phyloP scores from a whole-genome alignment of 2,329 filamentous ascomycete species.

The Penicillium sumatraense region DNA sequence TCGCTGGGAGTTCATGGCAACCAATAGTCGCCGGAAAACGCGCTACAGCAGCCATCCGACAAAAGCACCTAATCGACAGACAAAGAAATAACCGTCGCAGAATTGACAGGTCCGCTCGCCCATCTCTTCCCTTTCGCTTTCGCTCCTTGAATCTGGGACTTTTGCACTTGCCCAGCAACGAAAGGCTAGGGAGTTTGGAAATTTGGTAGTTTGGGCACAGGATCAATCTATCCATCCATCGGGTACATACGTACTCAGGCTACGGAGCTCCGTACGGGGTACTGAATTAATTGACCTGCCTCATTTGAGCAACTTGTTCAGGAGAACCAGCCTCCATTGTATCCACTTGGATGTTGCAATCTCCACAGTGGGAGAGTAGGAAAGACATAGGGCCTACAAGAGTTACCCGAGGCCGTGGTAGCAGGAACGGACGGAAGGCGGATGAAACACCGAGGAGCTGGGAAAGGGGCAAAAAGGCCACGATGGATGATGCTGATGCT shows the following conservation, averaged over 20 bases:
- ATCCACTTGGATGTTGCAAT: neutral
- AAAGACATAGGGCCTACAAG: neutral
- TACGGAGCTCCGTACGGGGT: too few relatives aligned
- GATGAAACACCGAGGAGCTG: constrained; percentile 13
- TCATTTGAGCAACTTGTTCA: neutral
- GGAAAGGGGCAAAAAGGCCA: constrained; percentile 6
- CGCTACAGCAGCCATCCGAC: neutral
- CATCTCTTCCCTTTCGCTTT: constrained; percentile 3
- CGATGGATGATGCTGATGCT: constrained; percentile 13
- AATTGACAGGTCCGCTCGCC: neutral
- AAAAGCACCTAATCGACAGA: too few relatives aligned
- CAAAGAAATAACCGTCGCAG: neutral
- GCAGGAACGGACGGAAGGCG: constrained; percentile 7
- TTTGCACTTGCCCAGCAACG: neutral
- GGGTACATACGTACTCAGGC: neutral
- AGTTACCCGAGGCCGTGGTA: constrained; percentile 14
- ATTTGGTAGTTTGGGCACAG: neutral
- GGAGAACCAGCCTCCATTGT: neutral
- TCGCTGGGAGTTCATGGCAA: neutral
- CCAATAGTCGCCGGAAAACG: neutral
- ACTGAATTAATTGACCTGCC: neutral
- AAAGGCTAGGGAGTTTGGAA: neutral
- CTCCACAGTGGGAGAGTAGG: neutral
- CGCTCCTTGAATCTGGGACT: constrained; percentile 1
- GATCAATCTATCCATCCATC: too few relatives aligned